Base-by-base conservation (phyloP, 495 filamentous ascomycete species). In the Emericellopsis terricola region DNA sequence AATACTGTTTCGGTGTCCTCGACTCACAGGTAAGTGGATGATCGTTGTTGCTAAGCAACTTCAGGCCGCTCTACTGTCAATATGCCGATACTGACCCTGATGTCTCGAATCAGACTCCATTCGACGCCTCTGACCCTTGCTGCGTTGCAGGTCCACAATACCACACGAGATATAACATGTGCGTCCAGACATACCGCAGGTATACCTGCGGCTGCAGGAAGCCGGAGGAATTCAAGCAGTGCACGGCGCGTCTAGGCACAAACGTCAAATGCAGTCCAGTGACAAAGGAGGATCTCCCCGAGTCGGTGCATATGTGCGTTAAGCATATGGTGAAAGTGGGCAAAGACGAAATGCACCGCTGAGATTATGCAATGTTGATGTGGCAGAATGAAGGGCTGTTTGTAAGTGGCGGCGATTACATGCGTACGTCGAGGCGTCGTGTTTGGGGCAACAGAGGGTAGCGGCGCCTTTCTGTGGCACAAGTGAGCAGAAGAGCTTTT, bases 181-280 rank as follows among this genome's bases (percentile, higher is more conserved):
- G 38, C 38, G 16, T 17, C 5, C 38, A 35, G 33, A 19, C 19
- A 7, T 35, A 29, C 23, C 38, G 38, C 26, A 13, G n/a, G 8
- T 40, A 40, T 23, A 29, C 38, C 17, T 40, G 38, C 16, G 34
- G 34, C 3, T 41, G 39, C 35, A 38, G 14, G 29, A 41, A 41
- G 34, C 10, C 5, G 1, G 39, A 38, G 14, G 35, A 38, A 19
- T 38, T 37, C 20, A 34, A 23, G 15, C 37, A 39, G 30, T 38
- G 39, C 21, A 19, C 8, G n/a, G 21, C 4, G 29, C 8, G 39
- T 8, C 28, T 21, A 2, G 34, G 39, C 8, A 38, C 34, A 13
- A 41, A 38, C 27, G 35, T 38, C 29, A 41, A 38, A 21, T 38
- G 35, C 30, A 38, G 6, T 33, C 34, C 19, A 20, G 35, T 38